Percentiles rank a stretch among this genome's conserved stretches.
phyloP scores from a whole-genome alignment of 2,329 filamentous ascomycete genomes.

The Ceratocystis papillata region DNA sequence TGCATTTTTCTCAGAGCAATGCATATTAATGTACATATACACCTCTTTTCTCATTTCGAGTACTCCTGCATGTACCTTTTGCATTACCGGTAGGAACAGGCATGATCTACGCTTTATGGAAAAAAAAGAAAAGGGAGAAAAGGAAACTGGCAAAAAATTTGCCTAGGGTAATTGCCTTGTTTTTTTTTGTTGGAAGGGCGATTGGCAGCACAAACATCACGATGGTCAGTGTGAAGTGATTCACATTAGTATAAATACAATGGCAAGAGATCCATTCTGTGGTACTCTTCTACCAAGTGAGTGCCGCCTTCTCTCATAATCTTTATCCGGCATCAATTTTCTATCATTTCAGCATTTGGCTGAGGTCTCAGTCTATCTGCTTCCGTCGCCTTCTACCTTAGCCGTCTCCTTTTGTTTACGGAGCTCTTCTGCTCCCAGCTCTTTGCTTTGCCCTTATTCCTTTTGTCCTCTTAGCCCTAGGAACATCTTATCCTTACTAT shows the following conservation, averaged over 20 bases:
- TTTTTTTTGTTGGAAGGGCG: neutral
- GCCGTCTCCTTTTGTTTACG: neutral
- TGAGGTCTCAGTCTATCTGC: neutral
- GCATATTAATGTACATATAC: neutral
- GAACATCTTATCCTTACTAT: neutral
- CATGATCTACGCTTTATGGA: neutral
- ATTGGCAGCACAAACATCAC: neutral
- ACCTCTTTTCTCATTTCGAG: neutral
- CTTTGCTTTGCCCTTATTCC: neutral
- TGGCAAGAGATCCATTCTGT: neutral
- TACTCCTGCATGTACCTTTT: too few relatives aligned
- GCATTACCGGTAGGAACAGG: too few relatives aligned
- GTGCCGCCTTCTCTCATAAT: neutral
- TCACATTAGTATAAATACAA: neutral
- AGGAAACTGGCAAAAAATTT: conserved; percentile 1
- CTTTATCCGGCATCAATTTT: neutral
- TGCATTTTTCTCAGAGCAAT: neutral
- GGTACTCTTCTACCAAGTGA: neutral
- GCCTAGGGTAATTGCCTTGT: neutral
- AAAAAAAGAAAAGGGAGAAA: neutral
- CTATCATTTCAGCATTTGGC: neutral
- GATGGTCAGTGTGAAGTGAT: neutral
- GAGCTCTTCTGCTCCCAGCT: neutral
- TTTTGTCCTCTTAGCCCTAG: neutral
- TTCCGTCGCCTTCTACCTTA: neutral